Base-by-base conservation (phyloP, 805 yeast genomes). In the Scheffersomyces ergatensis region DNA sequence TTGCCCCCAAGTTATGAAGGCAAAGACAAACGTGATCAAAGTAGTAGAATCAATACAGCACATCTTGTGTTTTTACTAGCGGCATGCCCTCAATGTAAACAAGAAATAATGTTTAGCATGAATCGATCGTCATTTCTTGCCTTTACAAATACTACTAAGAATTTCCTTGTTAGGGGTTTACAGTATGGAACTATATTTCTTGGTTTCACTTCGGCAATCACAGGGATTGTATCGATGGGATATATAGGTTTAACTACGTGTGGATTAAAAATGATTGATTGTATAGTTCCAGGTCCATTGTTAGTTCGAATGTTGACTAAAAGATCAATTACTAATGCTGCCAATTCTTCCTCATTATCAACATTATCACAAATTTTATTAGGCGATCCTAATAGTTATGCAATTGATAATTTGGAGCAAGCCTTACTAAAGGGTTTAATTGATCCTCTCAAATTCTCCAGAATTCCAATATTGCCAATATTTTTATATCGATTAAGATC, bases 81-180 rank as follows among this genome's bases (percentile, higher is more conserved):
- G 5, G 50, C 63, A 5, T 70, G 75, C 41, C 74, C 74, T 3
- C 75, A 70, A 43, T 70, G 75, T 44, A 67, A 67, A 39, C 48
- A 54, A 19, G 57, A 60, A 20, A 61, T 70, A 34, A 43, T 53
- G 8, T 67, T 70, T 47, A 47, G 54, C 24, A 57, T 67, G 60
- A 53, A 53, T 40, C 42, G 57, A 23, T 64, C 67, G 29, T 35
- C 50, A 7, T 27, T 62, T 6, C 42, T 70, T 21, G 40, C 60
- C 1, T 23, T 57, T n/a, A 46, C 48, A 14, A 36, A 53, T 5
- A 39, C 51, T 14, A 35, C 53, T 1, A 49, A 55, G 17, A 32
- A 49, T 2, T 35, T 51, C 5, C 18, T 63, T 3, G 39, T 53
- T 0, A 49, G 55, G 33, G 36, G 57, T 5, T 46, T 61, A 4